phyloP scores from a whole-genome alignment of 1,284 basidiomycete genomes.

The Macrocystidia cucumis region DNA sequence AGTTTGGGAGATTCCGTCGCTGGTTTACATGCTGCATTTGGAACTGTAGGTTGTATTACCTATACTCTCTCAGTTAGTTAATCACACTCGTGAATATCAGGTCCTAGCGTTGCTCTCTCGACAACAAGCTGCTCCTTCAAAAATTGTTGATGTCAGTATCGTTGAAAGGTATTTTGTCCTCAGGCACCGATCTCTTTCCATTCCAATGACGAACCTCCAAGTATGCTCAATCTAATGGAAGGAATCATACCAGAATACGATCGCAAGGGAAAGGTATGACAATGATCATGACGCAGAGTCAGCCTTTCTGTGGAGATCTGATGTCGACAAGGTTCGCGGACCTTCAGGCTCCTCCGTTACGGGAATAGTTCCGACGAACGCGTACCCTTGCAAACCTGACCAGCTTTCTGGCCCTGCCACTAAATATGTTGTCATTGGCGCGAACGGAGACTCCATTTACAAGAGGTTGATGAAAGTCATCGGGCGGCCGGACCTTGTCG shows the following conservation, averaged over 20 bases:
- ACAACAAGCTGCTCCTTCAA: constrained; percentile 36
- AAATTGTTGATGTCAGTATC: constrained; percentile 68
- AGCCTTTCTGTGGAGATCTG: constrained; percentile 5
- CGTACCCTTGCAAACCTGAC: constrained; percentile 53
- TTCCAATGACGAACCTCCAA: constrained; percentile 14
- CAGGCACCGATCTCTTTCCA: neutral
- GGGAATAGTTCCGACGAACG: constrained; percentile 67
- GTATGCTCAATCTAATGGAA: constrained; percentile 72
- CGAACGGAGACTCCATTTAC: constrained; percentile 65
- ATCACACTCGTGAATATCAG: neutral
- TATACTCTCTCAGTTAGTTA: neutral
- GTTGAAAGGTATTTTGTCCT: constrained; percentile 44
- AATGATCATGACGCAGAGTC: neutral
- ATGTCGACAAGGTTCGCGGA: constrained; percentile 40
- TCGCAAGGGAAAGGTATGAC: constrained; percentile 50
- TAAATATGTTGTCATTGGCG: constrained; percentile 61
- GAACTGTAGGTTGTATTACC: constrained; percentile 39
- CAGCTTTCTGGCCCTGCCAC: constrained; percentile 23
- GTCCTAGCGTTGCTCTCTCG: constrained; percentile 67
- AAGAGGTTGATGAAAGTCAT: constrained; percentile 54
- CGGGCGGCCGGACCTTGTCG: constrained; percentile 48
- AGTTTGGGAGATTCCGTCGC: constrained; percentile 66
- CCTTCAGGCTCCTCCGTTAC: constrained; percentile 69
- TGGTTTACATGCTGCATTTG: constrained; percentile 65
- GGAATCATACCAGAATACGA: constrained; percentile 71